These are phyloP conservation scores for Gamsiella multidivaricata DNA, from an alignment of 192 early-diverging fungal genomes.

Conservation along the genomic window DNA sequence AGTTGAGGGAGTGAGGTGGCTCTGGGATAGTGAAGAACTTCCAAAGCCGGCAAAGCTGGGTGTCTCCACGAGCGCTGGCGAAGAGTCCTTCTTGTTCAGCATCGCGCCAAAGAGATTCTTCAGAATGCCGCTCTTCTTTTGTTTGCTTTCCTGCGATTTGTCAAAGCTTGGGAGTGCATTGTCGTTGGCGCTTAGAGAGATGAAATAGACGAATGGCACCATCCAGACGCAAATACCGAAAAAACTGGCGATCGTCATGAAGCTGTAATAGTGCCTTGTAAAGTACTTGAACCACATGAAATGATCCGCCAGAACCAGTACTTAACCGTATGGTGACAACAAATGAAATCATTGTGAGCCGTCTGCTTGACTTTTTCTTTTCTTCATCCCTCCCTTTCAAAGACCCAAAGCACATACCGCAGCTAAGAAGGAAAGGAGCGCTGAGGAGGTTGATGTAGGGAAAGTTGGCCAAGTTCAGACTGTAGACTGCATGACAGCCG, in stretches of 20 bases:
- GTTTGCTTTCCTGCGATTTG: constrained; percentile 23
- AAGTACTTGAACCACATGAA: constrained; percentile 97
- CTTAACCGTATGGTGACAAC: constrained; percentile 53
- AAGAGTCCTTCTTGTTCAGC: constrained; percentile 38
- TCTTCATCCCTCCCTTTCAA: background rate
- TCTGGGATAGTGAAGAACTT: constrained; percentile 6
- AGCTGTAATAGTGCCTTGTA: constrained; percentile 72
- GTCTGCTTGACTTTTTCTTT: background rate
- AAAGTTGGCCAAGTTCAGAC: constrained; percentile 81
- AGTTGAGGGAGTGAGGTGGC: background rate
- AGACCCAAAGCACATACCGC: constrained; percentile 71
- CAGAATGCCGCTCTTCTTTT: constrained; percentile 47
- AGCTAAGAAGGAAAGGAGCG: constrained; percentile 81
- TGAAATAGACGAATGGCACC: constrained; percentile 92
- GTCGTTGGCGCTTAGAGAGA: constrained; percentile 93
- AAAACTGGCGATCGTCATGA: constrained; percentile 87
- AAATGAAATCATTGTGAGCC: no score
- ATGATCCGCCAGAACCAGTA: constrained; percentile 87
- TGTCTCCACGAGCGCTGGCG: constrained; percentile 29
- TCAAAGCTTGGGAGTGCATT: constrained; percentile 79
- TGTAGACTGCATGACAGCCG: constrained; percentile 83
- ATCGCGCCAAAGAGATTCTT: constrained; percentile 36
- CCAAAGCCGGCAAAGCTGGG: constrained; percentile 46
- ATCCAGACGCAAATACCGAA: constrained; percentile 97
- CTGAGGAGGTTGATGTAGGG: constrained; percentile 85